phyloP scores from a whole-genome alignment of 345 rosid genomes.

The Kernera saxatilis region DNA sequence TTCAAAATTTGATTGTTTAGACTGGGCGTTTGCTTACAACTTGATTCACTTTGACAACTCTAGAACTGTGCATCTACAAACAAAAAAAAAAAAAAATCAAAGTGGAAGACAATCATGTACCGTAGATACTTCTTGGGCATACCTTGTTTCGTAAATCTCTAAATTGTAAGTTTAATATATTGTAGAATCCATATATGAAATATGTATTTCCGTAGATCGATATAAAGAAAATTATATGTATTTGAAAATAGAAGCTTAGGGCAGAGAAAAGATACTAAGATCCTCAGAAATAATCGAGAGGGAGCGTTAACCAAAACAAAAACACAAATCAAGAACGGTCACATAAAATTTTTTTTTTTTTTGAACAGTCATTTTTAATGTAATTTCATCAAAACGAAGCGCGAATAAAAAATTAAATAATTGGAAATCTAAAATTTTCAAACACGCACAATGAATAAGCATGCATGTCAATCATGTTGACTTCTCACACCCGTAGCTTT shows the following conservation, averaged over 20 bases:
- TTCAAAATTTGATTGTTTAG: not conserved
- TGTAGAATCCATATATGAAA: not conserved
- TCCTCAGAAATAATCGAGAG: not conserved
- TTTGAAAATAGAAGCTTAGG: not conserved
- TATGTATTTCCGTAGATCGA: not conserved
- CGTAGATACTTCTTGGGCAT: not conserved
- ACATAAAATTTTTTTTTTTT: not conserved
- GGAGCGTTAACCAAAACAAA: not conserved
- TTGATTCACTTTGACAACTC: not conserved
- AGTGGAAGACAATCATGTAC: not conserved
- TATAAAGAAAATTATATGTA: not conserved
- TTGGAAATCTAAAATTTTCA: not conserved
- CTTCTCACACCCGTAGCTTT: constrained; percentile 27
- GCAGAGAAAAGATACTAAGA: not conserved
- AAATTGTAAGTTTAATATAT: not conserved
- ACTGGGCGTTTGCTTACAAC: not conserved
- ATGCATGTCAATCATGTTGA: constrained; percentile 39
- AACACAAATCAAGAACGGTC: not conserved
- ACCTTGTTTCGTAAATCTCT: not conserved
- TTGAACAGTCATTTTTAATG: not conserved
- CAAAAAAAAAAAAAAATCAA: too few species aligned
- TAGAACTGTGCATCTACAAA: not conserved
- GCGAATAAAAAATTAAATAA: not conserved
- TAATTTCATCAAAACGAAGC: not conserved
- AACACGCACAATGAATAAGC: constrained; percentile 20